These are phyloP conservation scores for Xanthoparmelia taractica DNA, from an alignment of 495 filamentous ascomycete species.

Conservation along the genomic window DNA sequence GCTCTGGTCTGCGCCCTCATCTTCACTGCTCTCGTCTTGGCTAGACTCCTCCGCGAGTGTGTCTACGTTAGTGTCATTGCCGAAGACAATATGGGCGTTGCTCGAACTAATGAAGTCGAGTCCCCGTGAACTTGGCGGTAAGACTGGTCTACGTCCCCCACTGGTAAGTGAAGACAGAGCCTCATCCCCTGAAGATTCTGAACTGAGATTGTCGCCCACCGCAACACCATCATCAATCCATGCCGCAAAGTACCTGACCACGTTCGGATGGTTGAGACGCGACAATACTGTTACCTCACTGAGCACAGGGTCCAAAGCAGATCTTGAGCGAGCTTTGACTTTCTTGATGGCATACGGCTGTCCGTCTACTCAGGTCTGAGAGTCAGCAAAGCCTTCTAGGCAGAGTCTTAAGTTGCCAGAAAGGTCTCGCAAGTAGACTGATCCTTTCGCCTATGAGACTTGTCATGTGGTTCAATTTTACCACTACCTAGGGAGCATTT, in stretches of 20 bases:
- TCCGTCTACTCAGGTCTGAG: conserved; percentile 45
- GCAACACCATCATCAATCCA: conserved; percentile 77
- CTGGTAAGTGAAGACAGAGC: conserved; percentile 25
- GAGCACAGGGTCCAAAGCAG: conserved; percentile 74
- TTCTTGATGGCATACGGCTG: conserved; percentile 95
- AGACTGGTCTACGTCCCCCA: conserved; percentile 37
- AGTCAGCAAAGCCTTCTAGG: background rate
- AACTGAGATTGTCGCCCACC: conserved; percentile 48
- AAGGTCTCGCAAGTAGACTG: background rate
- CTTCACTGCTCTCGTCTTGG: conserved; percentile 29
- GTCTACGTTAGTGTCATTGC: conserved; percentile 30
- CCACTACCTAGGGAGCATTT: background rate
- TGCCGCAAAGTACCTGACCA: conserved; percentile 90
- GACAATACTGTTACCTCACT: conserved; percentile 89
- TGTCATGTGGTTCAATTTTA: background rate
- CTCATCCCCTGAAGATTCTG: conserved; percentile 47
- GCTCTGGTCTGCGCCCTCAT: conserved; percentile 16
- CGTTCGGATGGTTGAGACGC: conserved; percentile 86
- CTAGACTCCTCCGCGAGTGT: conserved; percentile 17
- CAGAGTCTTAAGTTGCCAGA: background rate
- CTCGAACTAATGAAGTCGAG: conserved; percentile 91
- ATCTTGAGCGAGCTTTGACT: conserved; percentile 72
- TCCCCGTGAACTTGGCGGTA: conserved; percentile 67
- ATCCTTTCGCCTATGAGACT: background rate
- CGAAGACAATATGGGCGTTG: conserved; percentile 22